Evolutionary conservation across 2,329 filamentous ascomycete species (phyloP).

Genomic region (Cladosporium sp.): DNA sequence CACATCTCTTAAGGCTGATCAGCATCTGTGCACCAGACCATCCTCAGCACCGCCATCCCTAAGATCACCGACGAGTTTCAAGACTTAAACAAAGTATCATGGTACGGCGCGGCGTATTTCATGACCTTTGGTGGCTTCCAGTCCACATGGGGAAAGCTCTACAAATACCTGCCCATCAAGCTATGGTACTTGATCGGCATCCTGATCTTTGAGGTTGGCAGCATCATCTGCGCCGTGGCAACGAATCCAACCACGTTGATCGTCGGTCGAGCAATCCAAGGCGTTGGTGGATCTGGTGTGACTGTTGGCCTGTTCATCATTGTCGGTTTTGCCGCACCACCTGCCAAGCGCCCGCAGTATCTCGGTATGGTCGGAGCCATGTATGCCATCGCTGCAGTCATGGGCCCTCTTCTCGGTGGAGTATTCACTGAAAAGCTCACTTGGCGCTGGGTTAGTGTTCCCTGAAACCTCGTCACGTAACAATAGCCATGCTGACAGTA

Average conservation of each 20-base stretch:
- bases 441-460: constrained; percentile 28
- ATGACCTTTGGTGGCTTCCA: constrained; percentile 22
- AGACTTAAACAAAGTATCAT: constrained; percentile 30
- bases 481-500: not conserved
- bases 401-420: constrained; percentile 41
- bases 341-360: constrained; percentile 40
- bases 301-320: constrained; percentile 51
- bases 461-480: not conserved
- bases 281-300: constrained; percentile 49
- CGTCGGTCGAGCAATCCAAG: constrained; percentile 51
- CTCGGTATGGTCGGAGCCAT: constrained; percentile 34
- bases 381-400: constrained; percentile 37
- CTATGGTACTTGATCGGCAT: constrained; percentile 48
- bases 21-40: constrained; percentile 23
- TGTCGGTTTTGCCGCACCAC: constrained; percentile 39
- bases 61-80: constrained; percentile 35
- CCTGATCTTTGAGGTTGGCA: constrained; percentile 47
- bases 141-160: constrained; percentile 52
- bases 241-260: constrained; percentile 50
- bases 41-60: constrained; percentile 30
- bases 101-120: constrained; percentile 23
- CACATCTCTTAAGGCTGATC: not conserved
- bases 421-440: constrained; percentile 36
- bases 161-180: constrained; percentile 54
- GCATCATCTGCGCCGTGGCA: constrained; percentile 49